Conservation (phyloP, 129 eudicot species). For the Flaveria trinervia region DNA sequence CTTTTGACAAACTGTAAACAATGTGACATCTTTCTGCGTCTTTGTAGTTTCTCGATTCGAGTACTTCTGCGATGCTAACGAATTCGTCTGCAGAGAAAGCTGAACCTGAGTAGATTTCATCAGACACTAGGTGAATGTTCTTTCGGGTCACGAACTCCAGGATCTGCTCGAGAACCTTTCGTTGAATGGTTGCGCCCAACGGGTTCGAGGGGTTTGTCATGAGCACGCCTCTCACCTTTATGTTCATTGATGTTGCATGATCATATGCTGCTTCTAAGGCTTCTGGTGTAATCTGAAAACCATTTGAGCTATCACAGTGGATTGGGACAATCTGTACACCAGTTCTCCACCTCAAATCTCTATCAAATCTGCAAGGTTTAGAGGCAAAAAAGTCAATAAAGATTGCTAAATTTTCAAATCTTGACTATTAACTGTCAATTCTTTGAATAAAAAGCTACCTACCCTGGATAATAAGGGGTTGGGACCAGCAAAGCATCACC, state of each 20-base stretch:
- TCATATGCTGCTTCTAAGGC: constrained; percentile 79
- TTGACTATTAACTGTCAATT: background rate
- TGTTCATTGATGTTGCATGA: constrained; percentile 60
- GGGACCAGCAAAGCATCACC: constrained; percentile 95
- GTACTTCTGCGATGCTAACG: constrained; percentile 76
- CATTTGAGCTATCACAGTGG: constrained; percentile 85
- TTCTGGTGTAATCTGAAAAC: constrained; percentile 66
- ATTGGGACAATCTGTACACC: constrained; percentile 82
- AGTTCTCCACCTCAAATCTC: constrained; percentile 97
- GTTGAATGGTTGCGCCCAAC: constrained; percentile 72
- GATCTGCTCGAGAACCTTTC: constrained; percentile 50
- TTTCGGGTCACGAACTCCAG: constrained; percentile 61
- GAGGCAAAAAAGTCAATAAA: constrained; percentile 1
- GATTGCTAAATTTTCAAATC: background rate
- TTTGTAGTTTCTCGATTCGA: constrained; percentile 51
- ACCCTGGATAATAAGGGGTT: constrained; percentile 99
- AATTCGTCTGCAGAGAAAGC: constrained; percentile 61
- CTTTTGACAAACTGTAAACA: constrained; percentile 89
- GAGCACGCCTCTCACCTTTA: constrained; percentile 70
- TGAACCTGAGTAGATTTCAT: constrained; percentile 95
- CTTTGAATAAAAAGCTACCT: constrained; percentile 26
- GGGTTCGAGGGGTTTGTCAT: constrained; percentile 97
- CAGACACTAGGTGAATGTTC: constrained; percentile 86
- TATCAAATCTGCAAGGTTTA: constrained; percentile 65
- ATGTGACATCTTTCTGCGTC: constrained; percentile 84